Conservation (phyloP, 495 filamentous ascomycete genomes). For the Penicillium argentinense region DNA sequence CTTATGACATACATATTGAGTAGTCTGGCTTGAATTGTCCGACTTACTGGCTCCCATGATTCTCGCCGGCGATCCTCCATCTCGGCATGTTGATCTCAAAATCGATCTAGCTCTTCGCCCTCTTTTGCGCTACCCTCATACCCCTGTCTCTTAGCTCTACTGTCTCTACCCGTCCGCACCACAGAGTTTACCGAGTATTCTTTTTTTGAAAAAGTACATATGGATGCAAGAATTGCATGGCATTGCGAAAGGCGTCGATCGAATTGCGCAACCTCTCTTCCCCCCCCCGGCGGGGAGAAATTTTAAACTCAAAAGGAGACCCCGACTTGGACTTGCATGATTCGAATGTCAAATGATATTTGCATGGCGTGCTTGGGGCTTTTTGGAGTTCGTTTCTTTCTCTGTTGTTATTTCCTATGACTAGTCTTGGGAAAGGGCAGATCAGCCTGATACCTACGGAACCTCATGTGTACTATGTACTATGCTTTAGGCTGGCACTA, state of each 20-base stretch:
- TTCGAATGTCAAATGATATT: conserved; percentile 24
- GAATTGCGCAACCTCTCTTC: conserved; percentile 11
- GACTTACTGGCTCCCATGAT: background rate
- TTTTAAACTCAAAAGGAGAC: conserved; percentile 15
- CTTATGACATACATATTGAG: conserved; percentile 17
- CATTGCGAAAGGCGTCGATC: conserved; percentile 32
- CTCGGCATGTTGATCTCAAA: background rate
- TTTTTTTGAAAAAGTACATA: conserved; percentile 28
- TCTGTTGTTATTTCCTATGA: conserved; percentile 4
- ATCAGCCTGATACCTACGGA: background rate
- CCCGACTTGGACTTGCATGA: conserved; percentile 18
- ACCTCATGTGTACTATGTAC: background rate
- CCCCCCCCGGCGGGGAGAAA: no score
- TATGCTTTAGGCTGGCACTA: background rate
- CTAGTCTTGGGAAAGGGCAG: conserved; percentile 3
- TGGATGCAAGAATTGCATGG: conserved; percentile 26
- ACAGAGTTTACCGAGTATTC: no score
- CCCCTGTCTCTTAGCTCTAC: conserved; percentile 1
- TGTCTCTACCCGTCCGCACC: background rate
- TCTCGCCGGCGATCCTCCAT: no score
- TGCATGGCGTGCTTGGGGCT: conserved; percentile 25
- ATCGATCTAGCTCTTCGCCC: no score
- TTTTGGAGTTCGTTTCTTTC: conserved; percentile 6
- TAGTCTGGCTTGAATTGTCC: conserved; percentile 7
- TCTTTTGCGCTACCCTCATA: conserved; percentile 3